Evolutionary conservation across 2,329 filamentous ascomycete genomes (phyloP), one percentile per base, ranked within the genome.

Genomic region (Diplodia mutila): DNA sequence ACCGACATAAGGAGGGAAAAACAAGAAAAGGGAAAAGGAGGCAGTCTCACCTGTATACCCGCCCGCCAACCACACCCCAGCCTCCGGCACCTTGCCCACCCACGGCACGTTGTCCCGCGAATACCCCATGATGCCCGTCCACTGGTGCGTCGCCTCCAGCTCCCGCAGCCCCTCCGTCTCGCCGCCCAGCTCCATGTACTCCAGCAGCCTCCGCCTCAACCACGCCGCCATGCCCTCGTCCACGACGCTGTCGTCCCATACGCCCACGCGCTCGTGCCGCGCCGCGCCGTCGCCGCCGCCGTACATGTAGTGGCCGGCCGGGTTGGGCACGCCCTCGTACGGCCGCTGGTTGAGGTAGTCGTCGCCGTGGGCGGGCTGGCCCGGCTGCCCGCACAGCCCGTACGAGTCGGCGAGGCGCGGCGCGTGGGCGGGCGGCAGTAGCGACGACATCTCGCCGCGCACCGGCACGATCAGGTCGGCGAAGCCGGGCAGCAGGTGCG

Each of bases 51-150:
- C 90, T 5, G 89, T 90, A 73, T 90, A 92, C 3, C 89, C 90
- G 2, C 84, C 89, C 69, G 85, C 85, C 14, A 92, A 70, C 81
- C 84, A 92, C 21, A 92, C 71, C 0, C 89, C 88, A 2, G 82
- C 81, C 5, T 85, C 78, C 0, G 89, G 88, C n/a, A 93, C 85
- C 11, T 80, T 78, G 0, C 91, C 91, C 2, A 94, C 89, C 88
- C 89, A 93, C 0, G 91, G 90, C 61, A 85, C 77, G 0, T 84
- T 81, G 75, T 94, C 91, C 7, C 87, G 81, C 34, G 86, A 88
- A 77, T 88, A 93, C 0, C 89, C 91, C 91, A 93, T 94, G 71
- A 93, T 90, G 0, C 91, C 91, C 1, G 90, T 91, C 91, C 91
- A 94, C 74, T 86, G 79, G 57, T 79, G 48, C 4, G 76, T 78